Conservation (phyloP, 225 moss, liverwort and hornwort genomes). For the Marchantia paleacea region DNA sequence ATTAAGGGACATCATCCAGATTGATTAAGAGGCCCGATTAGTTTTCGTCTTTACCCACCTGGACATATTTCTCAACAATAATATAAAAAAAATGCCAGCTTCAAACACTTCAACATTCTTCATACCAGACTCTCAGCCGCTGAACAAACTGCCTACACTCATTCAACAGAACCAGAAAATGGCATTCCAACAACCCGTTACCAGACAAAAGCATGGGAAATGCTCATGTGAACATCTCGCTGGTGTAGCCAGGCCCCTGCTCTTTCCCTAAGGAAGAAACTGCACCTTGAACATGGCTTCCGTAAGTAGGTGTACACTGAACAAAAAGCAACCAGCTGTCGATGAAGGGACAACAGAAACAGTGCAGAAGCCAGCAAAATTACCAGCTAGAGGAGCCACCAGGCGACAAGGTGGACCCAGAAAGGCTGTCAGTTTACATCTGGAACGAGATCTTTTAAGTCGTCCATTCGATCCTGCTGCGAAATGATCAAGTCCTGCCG, state of each 20-base stretch:
- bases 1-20: background rate
- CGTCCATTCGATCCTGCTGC: slow-evolving; percentile 88
- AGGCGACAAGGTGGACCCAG: slow-evolving; percentile 38
- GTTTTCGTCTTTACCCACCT: background rate
- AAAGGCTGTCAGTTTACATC: slow-evolving; percentile 51
- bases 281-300: slow-evolving; percentile 50
- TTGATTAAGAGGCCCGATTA: background rate
- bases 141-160: slow-evolving; percentile 18
- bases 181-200: slow-evolving; percentile 36
- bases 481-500: slow-evolving; percentile 94
- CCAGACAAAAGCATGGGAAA: slow-evolving; percentile 40
- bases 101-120: background rate
- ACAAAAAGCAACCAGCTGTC: slow-evolving; percentile 35
- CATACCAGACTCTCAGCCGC: slow-evolving; percentile 12
- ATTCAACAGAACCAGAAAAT: slow-evolving; percentile 19
- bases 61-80: too few species aligned
- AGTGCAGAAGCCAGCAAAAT: slow-evolving; percentile 92
- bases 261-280: slow-evolving; percentile 46
- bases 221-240: slow-evolving; percentile 46
- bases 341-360: slow-evolving; percentile 49
- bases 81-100: background rate
- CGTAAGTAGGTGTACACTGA: slow-evolving; percentile 40
- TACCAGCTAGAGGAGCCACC: slow-evolving; percentile 83
- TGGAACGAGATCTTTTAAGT: slow-evolving; percentile 55
- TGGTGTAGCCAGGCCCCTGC: slow-evolving; percentile 39